Evolutionary conservation across 2,329 filamentous ascomycete species (phyloP).

Genomic region (Aaosphaeria pasadenensis): DNA sequence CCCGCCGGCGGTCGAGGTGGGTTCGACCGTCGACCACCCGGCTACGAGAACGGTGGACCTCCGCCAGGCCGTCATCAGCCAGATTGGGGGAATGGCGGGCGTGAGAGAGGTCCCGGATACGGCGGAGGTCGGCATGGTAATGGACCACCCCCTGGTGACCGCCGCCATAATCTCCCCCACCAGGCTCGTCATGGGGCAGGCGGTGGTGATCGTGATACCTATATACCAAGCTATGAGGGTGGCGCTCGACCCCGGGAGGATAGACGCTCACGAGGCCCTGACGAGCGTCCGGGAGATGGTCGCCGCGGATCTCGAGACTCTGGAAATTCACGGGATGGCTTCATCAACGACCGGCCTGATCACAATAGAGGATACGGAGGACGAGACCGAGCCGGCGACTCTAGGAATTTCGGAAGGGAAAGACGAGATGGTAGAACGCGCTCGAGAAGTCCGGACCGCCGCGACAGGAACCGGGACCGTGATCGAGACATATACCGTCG

Average conservation of each 20-base stretch:
- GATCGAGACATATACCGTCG: constrained; percentile 16
- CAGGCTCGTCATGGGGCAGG: constrained; percentile 31
- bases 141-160: constrained; percentile 35
- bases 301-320: constrained; percentile 32
- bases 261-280: constrained; percentile 32
- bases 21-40: constrained; percentile 24
- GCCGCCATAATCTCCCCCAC: constrained; percentile 31
- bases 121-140: constrained; percentile 13
- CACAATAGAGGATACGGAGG: constrained; percentile 23
- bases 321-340: constrained; percentile 32
- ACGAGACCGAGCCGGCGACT: constrained; percentile 18
- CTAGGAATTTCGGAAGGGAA: constrained; percentile 21
- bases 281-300: constrained; percentile 22
- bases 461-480: constrained; percentile 14
- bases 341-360: constrained; percentile 23
- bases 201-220: constrained; percentile 36
- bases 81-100: constrained; percentile 30
- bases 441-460: constrained; percentile 33
- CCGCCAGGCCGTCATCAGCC: constrained; percentile 30
- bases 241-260: constrained; percentile 11
- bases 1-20: constrained; percentile 17
- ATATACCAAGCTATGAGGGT: constrained; percentile 43
- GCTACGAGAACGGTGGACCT: constrained; percentile 31
- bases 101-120: constrained; percentile 1
- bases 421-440: constrained; percentile 31